phyloP scores from a whole-genome alignment of 1,284 basidiomycete genomes.

The Rhodotorula sp. region DNA sequence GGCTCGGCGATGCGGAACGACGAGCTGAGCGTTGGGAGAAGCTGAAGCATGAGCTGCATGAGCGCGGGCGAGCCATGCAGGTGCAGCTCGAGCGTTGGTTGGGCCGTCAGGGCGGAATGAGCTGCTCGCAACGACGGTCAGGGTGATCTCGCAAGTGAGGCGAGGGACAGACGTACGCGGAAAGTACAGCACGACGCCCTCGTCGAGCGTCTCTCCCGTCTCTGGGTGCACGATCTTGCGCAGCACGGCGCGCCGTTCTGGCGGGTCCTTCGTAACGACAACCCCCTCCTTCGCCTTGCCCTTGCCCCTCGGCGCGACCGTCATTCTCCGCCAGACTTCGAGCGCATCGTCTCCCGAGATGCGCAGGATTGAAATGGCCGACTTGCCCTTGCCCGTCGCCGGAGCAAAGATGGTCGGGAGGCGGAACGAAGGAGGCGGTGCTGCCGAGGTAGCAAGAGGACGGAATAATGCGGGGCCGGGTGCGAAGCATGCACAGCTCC shows the following conservation, averaged over 20 bases:
- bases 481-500: too few relatives aligned
- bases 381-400: constrained; percentile 78
- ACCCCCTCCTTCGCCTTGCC: constrained; percentile 25
- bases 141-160: too few relatives aligned
- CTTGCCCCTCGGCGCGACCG: constrained; percentile 47
- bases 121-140: constrained; percentile 24
- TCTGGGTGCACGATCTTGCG: constrained; percentile 68
- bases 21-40: constrained; percentile 63
- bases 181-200: constrained; percentile 78
- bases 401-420: constrained; percentile 75
- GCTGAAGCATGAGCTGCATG: constrained; percentile 65
- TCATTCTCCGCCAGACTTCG: constrained; percentile 63
- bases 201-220: constrained; percentile 68
- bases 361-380: constrained; percentile 75
- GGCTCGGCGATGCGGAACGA: constrained; percentile 73
- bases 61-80: constrained; percentile 83
- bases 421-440: neutral
- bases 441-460: neutral
- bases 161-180: constrained; percentile 57
- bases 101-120: constrained; percentile 67
- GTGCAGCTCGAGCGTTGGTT: constrained; percentile 81
- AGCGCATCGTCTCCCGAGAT: constrained; percentile 72
- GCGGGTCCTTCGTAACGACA: constrained; percentile 20
- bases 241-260: constrained; percentile 67
- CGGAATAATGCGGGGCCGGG: neutral